Evolutionary conservation across 2,329 filamentous ascomycete genomes (phyloP).

Genomic region (Arachnomyces sp.): DNA sequence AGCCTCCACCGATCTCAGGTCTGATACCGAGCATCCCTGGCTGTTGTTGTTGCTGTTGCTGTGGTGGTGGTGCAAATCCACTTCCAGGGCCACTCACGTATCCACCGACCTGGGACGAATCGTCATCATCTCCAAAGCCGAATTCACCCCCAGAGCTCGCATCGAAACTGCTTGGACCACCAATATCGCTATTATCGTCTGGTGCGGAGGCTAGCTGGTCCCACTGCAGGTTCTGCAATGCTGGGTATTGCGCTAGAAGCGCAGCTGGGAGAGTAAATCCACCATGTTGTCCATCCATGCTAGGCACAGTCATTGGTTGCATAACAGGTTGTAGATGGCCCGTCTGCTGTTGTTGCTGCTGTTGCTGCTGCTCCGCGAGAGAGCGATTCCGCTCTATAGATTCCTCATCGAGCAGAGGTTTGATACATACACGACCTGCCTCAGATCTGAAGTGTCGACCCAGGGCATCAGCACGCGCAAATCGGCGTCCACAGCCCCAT

Average conservation of each 20-base stretch:
- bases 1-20: slow-evolving; percentile 13
- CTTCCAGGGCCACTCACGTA: slow-evolving; percentile 25
- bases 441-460: slow-evolving; percentile 93
- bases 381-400: slow-evolving; percentile 68
- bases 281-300: slow-evolving; percentile 50
- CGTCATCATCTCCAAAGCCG: slow-evolving; percentile 34
- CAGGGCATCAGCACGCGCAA: slow-evolving; percentile 89
- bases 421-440: slow-evolving; percentile 92
- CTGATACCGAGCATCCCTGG: slow-evolving; percentile 23
- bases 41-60: slow-evolving; percentile 10
- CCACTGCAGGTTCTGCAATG: slow-evolving; percentile 86
- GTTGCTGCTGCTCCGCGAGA: slow-evolving; percentile 64
- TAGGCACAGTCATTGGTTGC: slow-evolving; percentile 53
- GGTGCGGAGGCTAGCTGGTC: slow-evolving; percentile 58
- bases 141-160: slow-evolving; percentile 37
- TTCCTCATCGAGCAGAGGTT: slow-evolving; percentile 93
- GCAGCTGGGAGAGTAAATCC: slow-evolving; percentile 75
- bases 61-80: slow-evolving; percentile 18
- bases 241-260: slow-evolving; percentile 83
- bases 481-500: slow-evolving; percentile 90
- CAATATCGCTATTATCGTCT: slow-evolving; percentile 51
- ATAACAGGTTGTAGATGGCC: slow-evolving; percentile 51
- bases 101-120: slow-evolving; percentile 28
- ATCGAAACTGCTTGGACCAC: slow-evolving; percentile 50
- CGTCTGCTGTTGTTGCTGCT: slow-evolving; percentile 50